Evolutionary conservation across 148 eudicot genomes (phyloP).

Genomic region (Spergularia bocconei): DNA sequence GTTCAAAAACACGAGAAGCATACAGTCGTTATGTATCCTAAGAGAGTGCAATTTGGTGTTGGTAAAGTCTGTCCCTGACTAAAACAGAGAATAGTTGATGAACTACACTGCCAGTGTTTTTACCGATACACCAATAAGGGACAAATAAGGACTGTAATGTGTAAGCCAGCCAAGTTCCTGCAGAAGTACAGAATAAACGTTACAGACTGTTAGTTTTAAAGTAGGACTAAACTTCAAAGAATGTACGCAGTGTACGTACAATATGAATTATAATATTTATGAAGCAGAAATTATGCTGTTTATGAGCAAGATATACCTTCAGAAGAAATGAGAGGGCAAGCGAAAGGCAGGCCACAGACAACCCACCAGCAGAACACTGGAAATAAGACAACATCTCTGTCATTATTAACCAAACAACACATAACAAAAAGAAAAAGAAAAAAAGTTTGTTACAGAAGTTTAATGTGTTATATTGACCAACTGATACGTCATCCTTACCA

Average conservation of each 20-base stretch:
- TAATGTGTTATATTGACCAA: background rate
- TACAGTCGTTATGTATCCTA: background rate
- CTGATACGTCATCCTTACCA: constrained; percentile 36
- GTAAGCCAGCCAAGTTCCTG: constrained; percentile 30
- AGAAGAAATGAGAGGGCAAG: constrained; percentile 27
- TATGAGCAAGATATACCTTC: constrained; percentile 15
- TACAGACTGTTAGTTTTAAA: background rate
- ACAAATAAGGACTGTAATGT: constrained; percentile 30
- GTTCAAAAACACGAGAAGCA: background rate
- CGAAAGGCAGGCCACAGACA: constrained; percentile 26
- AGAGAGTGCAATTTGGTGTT: too few species aligned
- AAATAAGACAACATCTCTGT: background rate
- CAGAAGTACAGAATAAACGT: background rate
- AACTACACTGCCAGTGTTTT: background rate
- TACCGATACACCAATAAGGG: constrained; percentile 32
- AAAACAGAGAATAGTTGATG: too few species aligned
- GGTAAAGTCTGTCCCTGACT: too few species aligned
- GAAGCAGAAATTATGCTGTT: background rate
- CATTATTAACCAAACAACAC: too few species aligned
- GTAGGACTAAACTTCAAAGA: background rate
- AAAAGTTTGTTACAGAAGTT: background rate
- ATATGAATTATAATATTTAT: too few species aligned
- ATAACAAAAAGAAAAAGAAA: too few species aligned
- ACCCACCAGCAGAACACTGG: constrained; percentile 28
- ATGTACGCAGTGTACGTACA: too few species aligned